phyloP scores from a whole-genome alignment of 148 eudicot genomes.

The Cornus kousa region DNA sequence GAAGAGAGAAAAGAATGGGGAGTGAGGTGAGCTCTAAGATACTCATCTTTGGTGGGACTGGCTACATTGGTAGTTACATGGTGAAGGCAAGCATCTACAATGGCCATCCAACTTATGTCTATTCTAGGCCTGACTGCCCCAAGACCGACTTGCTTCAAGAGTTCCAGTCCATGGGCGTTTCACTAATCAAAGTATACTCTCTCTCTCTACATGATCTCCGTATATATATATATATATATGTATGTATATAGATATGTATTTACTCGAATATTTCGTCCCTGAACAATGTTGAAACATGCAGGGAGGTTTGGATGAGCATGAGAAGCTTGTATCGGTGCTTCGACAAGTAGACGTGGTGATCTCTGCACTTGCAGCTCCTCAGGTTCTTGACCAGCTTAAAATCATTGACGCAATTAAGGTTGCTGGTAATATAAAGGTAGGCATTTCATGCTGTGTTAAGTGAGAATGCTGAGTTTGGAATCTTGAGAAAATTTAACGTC shows the following conservation, averaged over 20 bases:
- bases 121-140: conserved; percentile 16
- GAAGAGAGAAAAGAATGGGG: background rate
- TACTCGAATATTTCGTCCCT: no score
- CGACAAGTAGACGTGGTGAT: conserved; percentile 26
- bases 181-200: conserved; percentile 9
- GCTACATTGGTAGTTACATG: conserved; percentile 22
- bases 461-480: no score
- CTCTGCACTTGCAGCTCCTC: conserved; percentile 21
- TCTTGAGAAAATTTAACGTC: no score
- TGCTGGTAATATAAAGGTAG: conserved; percentile 23
- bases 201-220: background rate
- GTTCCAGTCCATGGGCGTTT: conserved; percentile 16
- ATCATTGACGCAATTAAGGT: conserved; percentile 24
- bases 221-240: no score
- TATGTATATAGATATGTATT: no score
- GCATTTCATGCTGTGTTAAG: no score
- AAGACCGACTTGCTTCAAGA: conserved; percentile 14
- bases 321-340: conserved; percentile 20
- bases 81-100: conserved; percentile 23
- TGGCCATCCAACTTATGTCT: conserved; percentile 27
- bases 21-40: background rate
- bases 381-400: conserved; percentile 22
- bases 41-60: conserved; percentile 25
- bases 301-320: conserved; percentile 22
- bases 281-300: background rate